A percentile compares a stretch with the other conserved stretches of the same genome.
phyloP scores from a whole-genome alignment of 176 grass and related monocot genomes.

The Oryza glaberrima region DNA sequence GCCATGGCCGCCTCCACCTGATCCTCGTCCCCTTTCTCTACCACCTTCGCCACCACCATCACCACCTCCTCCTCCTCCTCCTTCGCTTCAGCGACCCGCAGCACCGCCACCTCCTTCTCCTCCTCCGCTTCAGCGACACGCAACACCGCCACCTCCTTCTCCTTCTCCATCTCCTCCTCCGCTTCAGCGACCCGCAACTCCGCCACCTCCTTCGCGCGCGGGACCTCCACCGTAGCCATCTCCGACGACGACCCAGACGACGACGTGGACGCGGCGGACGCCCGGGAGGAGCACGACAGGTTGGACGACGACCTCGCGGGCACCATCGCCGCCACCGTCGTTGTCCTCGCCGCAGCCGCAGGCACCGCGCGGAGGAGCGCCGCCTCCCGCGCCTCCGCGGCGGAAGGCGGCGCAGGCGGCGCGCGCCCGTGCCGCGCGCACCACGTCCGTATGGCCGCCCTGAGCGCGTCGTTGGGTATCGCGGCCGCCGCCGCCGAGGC shows the following conservation, averaged over 20 bases:
- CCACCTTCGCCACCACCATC: conserved; percentile 31
- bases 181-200: background rate
- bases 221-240: background rate
- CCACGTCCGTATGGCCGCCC: conserved; percentile 59
- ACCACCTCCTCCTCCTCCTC: conserved; percentile 39
- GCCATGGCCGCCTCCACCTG: conserved; percentile 58
- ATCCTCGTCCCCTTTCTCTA: conserved; percentile 30
- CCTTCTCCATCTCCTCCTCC: background rate
- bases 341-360: background rate
- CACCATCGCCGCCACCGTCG: background rate
- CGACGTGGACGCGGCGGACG: conserved; percentile 18
- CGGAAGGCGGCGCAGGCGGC: conserved; percentile 15
- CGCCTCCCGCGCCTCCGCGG: conserved; percentile 35
- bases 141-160: background rate
- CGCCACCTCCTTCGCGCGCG: conserved; percentile 26
- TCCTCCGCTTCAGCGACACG: background rate
- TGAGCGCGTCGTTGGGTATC: conserved; percentile 77
- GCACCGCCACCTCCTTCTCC: background rate
- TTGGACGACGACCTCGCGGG: conserved; percentile 24
- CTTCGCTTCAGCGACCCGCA: background rate
- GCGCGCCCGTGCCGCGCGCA: conserved; percentile 35
- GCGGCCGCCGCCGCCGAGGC: conserved; percentile 2
- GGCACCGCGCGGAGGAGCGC: conserved; percentile 43
- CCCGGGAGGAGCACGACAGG: conserved; percentile 27
- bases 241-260: conserved; percentile 34